Base-by-base conservation (phyloP, 129 eudicot species). In the Helichrysum umbraculigerum region DNA sequence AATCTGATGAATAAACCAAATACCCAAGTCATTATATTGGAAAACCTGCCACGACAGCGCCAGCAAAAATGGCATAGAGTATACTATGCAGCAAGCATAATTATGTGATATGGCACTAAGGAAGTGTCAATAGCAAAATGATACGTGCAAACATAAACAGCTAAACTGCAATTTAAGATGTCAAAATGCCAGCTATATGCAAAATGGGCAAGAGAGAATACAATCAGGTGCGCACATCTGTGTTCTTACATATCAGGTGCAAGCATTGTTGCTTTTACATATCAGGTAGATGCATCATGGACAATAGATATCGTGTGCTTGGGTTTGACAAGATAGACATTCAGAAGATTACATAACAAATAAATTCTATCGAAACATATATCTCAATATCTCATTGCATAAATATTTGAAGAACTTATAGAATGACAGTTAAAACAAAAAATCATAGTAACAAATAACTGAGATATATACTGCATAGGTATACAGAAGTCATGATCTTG, bases 231-330 rank as follows among this genome's bases (percentile, higher is more conserved):
- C 73, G 1, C 0, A 1, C 28, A 25, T 25, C n/a, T n/a, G n/a
- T n/a, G n/a, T n/a, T n/a, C n/a, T n/a, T 47, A 52, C 52, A 52
- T 16, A 76, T 6, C 44, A 76, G 10, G 51, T 65, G 73, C 73
- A 32, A n/a, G n/a, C n/a, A n/a, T n/a, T n/a, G n/a, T n/a, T n/a
- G n/a, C n/a, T n/a, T n/a, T n/a, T n/a, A n/a, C n/a, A n/a, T n/a
- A n/a, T n/a, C n/a, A n/a, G n/a, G n/a, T n/a, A n/a, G n/a, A n/a
- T 6, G 32, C 32, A 54, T 59, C 21, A 56, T 58, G 35, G 14
- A 33, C 42, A 11, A 20, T 70, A 47, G 11, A 63, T 51, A 33
- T 33, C 8, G 33, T 25, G n/a, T 65, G 73, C 52, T 76, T 76
- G 54, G 73, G 41, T 20, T 15, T 66, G 56, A 51, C 54, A 51